Evolutionary conservation across 1,139 yeast species (phyloP).

Genomic region (Suhomyces bolitotheri): DNA sequence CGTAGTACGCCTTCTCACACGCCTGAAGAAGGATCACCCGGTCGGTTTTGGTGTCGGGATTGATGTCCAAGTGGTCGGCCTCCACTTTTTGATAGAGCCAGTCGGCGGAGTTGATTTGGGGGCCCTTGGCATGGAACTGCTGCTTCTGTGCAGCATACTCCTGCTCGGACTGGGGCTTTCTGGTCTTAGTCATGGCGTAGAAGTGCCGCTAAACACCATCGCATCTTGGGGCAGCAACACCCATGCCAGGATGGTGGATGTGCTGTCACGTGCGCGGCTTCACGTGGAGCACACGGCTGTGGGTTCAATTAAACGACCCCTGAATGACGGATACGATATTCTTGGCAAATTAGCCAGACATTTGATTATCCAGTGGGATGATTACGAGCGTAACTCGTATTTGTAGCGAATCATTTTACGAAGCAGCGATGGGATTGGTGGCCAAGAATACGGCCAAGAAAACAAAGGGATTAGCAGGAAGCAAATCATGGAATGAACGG

Average conservation of each 20-base stretch:
- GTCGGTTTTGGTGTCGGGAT: constrained; percentile 33
- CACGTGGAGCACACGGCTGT: too few species aligned
- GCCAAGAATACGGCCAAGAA: too few species aligned
- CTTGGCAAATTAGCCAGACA: too few species aligned
- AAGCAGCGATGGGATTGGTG: too few species aligned
- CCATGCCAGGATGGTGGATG: too few species aligned
- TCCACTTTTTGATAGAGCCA: constrained; percentile 43
- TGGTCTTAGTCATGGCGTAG: constrained; percentile 9
- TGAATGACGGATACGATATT: too few species aligned
- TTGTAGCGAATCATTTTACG: too few species aligned
- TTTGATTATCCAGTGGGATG: too few species aligned
- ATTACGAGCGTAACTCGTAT: too few species aligned
- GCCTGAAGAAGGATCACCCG: constrained; percentile 40
- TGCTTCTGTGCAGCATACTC: constrained; percentile 47
- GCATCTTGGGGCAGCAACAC: too few species aligned
- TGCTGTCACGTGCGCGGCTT: background rate
- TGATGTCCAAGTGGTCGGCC: constrained; percentile 19
- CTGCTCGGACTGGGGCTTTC: constrained; percentile 63
- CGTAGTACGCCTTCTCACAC: constrained; percentile 53
- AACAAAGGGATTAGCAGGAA: background rate
- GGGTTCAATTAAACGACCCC: too few species aligned
- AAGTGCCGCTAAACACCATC: too few species aligned
- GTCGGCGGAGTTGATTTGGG: constrained; percentile 45
- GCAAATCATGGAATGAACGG: background rate
- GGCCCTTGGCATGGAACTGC: constrained; percentile 51